Percentiles rank a stretch among this genome's conserved stretches.
Conservation (phyloP, 1,284 basidiomycete genomes). For the Pholiota adiposa region DNA sequence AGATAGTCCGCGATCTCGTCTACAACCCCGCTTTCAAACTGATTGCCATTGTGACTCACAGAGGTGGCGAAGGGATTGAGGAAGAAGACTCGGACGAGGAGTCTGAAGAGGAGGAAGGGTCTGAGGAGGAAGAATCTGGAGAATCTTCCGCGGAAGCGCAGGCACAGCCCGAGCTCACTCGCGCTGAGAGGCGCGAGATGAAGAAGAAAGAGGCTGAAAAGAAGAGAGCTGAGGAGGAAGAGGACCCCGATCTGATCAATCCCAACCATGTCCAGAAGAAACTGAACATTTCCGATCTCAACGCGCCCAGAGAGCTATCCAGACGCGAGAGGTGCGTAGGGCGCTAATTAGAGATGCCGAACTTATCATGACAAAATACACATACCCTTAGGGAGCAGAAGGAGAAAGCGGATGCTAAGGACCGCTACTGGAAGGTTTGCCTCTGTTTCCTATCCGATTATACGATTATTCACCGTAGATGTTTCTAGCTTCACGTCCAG, state of each 20-base stretch:
- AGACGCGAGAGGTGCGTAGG: conserved; percentile 68
- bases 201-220: conserved; percentile 72
- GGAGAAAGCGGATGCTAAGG: conserved; percentile 87
- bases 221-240: conserved; percentile 48
- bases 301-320: conserved; percentile 57
- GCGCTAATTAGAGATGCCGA: background rate
- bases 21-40: background rate
- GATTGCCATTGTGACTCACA: conserved; percentile 8
- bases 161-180: conserved; percentile 56
- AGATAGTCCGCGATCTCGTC: conserved; percentile 15
- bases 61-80: conserved; percentile 16
- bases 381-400: conserved; percentile 72
- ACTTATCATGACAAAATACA: conserved; percentile 3
- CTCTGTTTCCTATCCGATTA: background rate
- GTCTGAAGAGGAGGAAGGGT: conserved; percentile 35
- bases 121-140: conserved; percentile 35
- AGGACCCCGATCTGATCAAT: conserved; percentile 67
- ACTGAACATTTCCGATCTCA: conserved; percentile 66
- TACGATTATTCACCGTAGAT: background rate
- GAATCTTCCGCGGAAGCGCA: conserved; percentile 39
- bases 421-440: conserved; percentile 81
- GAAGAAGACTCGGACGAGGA: conserved; percentile 32
- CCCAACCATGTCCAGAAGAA: conserved; percentile 73
- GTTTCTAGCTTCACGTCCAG: conserved; percentile 60
- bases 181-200: conserved; percentile 69